Base-by-base conservation (phyloP, 352 stramenopile genomes). In the Lagenidium giganteum region DNA sequence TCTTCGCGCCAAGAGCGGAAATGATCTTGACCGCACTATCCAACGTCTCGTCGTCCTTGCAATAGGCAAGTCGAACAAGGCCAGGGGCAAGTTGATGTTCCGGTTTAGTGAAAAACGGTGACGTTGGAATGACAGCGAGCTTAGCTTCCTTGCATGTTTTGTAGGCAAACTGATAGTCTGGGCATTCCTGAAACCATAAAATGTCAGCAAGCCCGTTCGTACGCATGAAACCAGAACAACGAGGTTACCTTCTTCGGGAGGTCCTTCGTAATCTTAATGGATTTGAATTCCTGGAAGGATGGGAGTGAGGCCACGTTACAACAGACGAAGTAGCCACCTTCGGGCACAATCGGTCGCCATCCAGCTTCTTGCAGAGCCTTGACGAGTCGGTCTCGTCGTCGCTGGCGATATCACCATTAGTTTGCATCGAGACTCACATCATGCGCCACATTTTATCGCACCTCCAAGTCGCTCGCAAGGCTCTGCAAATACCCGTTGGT, bases 271-370 rank as follows among this genome's bases (percentile, higher is more conserved):
- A 83, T 62, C 41, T 75, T 30, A 31, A 85, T 72, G 42, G 67
- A 43, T 9, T 58, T 57, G 34, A 91, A 89, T 46, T 91, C 75
- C 12, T 87, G 52, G 64, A 87, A 87, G 45, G 82, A 74, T 8
- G 68, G 65, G 32, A 90, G 57, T 22, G 69, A 54, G 11, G 76
- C 67, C 12, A 91, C 77, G 51, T 94, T 82, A 57, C 80, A 92
- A 54, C 77, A 90, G 23, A 99, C 85, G 50, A 99, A 98, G 68
- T 98, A 98, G 24, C 94, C 95, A 4, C 95, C 94, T 36, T 97
- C 64, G 0, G 95, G 93, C 0, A 96, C 72, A 32, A 97, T 96
- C 6, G 88, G 91, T 33, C 75, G 84, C 71, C 95, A 96, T 54
- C 85, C 75, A 8, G 80, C 86, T 2, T 47, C 55, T 24, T 78